Conservation (phyloP, 805 yeast species). For the Saccharomycodes ludwigii region DNA sequence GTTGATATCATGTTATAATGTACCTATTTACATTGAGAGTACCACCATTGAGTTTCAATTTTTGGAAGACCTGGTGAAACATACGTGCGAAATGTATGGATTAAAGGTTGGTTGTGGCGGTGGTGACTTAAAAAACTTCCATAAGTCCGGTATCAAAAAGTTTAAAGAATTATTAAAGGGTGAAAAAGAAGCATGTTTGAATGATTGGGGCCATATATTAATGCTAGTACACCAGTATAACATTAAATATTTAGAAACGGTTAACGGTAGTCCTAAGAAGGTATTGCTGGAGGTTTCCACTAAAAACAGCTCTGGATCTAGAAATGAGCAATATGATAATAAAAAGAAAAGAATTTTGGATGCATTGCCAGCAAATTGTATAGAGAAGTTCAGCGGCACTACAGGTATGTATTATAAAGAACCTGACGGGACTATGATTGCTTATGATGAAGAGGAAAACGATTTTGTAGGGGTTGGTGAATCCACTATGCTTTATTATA, state of each 20-base stretch:
- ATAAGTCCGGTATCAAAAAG: slow-evolving; percentile 11
- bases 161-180: slow-evolving; percentile 10
- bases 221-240: background rate
- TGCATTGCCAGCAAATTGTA: slow-evolving; percentile 12
- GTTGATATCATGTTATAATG: slow-evolving; percentile 10
- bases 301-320: background rate
- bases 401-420: slow-evolving; percentile 18
- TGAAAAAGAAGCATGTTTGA: slow-evolving; percentile 13
- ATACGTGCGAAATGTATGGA: slow-evolving; percentile 12
- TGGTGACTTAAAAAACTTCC: slow-evolving; percentile 10
- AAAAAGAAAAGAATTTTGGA: slow-evolving; percentile 12
- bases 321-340: slow-evolving; percentile 10
- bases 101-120: slow-evolving; percentile 20
- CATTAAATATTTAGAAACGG: background rate
- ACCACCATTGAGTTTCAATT: slow-evolving; percentile 18
- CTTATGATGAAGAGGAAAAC: too few species aligned
- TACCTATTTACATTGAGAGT: slow-evolving; percentile 21
- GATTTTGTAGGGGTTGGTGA: too few species aligned
- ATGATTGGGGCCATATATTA: slow-evolving; percentile 12
- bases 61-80: slow-evolving; percentile 18
- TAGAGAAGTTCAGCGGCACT: slow-evolving; percentile 10
- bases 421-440: slow-evolving; percentile 8
- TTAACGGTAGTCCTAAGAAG: slow-evolving; percentile 3
- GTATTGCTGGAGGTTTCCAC: background rate
- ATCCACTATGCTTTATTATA: too few species aligned